Conservation (phyloP, 2,329 filamentous ascomycete genomes). For the Apiospora sp. region DNA sequence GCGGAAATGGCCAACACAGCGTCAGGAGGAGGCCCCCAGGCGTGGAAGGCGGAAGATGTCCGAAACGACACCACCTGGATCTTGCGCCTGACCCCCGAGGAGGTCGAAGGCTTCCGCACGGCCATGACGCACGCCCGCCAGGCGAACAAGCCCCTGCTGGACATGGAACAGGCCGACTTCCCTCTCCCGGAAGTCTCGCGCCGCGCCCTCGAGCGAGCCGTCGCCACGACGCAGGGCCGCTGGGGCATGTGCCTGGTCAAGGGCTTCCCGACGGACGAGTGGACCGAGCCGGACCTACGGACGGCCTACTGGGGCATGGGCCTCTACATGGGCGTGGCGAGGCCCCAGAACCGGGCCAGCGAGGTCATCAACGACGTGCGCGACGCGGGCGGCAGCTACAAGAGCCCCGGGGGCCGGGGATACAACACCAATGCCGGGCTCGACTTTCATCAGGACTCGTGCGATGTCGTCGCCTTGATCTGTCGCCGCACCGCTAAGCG, state of each 20-base stretch:
- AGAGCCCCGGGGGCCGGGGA: conserved; percentile 27
- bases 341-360: conserved; percentile 29
- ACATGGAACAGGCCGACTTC: conserved; percentile 30
- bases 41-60: conserved; percentile 30
- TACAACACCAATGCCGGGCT: conserved; percentile 31
- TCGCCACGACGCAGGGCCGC: conserved; percentile 28
- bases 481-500: conserved; percentile 29
- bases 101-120: conserved; percentile 25
- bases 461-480: conserved; percentile 28
- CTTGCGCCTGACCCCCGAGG: conserved; percentile 23
- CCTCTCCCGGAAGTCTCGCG: conserved; percentile 26
- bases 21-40: conserved; percentile 10
- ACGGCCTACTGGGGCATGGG: conserved; percentile 32
- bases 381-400: conserved; percentile 29
- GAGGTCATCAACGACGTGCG: conserved; percentile 31
- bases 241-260: conserved; percentile 31
- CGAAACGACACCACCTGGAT: conserved; percentile 26
- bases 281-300: conserved; percentile 29
- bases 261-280: conserved; percentile 30
- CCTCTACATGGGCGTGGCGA: conserved; percentile 29
- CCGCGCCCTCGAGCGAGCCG: conserved; percentile 25
- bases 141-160: conserved; percentile 27
- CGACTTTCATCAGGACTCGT: conserved; percentile 31
- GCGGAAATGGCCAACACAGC: not conserved
- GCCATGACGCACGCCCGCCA: conserved; percentile 26